Evolutionary conservation across 2,329 filamentous ascomycete species (phyloP).

Genomic region (Sporothrix brasiliensis): DNA sequence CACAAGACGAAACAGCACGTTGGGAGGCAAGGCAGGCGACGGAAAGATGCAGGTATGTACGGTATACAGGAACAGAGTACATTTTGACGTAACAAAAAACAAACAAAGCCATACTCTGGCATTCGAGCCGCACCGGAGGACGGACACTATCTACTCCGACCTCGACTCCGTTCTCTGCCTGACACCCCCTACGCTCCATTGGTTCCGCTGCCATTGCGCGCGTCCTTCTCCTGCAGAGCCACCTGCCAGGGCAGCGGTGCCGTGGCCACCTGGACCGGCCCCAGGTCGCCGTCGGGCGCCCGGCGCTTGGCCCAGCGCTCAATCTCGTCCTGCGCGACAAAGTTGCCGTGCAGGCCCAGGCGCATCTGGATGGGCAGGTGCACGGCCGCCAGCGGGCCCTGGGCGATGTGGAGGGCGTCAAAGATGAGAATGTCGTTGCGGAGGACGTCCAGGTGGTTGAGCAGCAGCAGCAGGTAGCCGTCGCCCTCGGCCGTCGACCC

Average conservation of each 20-base stretch:
- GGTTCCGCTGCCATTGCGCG: neutral
- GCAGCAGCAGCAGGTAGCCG: conserved; percentile 53
- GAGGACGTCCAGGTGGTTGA: conserved; percentile 51
- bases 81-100: neutral
- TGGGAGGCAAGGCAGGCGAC: neutral
- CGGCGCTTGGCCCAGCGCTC: conserved; percentile 48
- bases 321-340: conserved; percentile 49
- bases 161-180: neutral
- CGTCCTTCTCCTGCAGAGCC: conserved; percentile 3
- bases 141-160: conserved; percentile 3
- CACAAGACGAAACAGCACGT: neutral
- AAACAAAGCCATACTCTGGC: neutral
- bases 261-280: conserved; percentile 44
- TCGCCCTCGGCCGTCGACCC: conserved; percentile 51
- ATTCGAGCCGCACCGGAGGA: neutral
- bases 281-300: conserved; percentile 44
- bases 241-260: conserved; percentile 48
- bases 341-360: conserved; percentile 50
- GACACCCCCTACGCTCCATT: conserved; percentile 6
- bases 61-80: too few species aligned
- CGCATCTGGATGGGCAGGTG: conserved; percentile 49
- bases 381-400: conserved; percentile 47
- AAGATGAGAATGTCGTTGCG: conserved; percentile 51
- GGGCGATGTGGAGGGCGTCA: conserved; percentile 46
- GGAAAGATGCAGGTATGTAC: neutral